Percentiles rank a stretch among this genome's conserved stretches.
phyloP scores from a whole-genome alignment of 495 filamentous ascomycete genomes.

The Cairneyella variabilis region DNA sequence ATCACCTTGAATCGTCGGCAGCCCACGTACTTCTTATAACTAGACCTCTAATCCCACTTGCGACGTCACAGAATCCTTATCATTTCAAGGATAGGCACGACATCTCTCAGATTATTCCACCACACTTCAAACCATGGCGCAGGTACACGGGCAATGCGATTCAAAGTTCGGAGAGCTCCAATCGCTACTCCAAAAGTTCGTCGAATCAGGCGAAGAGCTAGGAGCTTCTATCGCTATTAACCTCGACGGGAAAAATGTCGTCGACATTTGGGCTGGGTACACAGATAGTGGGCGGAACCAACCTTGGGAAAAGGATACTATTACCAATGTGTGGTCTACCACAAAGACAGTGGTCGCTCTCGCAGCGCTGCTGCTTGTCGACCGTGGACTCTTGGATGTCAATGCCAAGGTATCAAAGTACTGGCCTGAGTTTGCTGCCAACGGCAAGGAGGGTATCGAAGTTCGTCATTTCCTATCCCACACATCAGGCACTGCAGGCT shows the following conservation, averaged over 20 bases:
- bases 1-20: too few species aligned
- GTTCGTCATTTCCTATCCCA: constrained; percentile 42
- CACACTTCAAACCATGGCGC: constrained; percentile 31
- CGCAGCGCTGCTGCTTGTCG: constrained; percentile 34
- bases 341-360: constrained; percentile 38
- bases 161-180: constrained; percentile 33
- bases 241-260: constrained; percentile 37
- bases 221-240: constrained; percentile 41
- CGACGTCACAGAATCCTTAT: too few species aligned
- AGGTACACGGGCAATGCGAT: constrained; percentile 33
- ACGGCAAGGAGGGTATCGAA: constrained; percentile 37
- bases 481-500: constrained; percentile 30
- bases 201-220: constrained; percentile 33
- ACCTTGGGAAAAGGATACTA: constrained; percentile 39
- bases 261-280: constrained; percentile 46
- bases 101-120: too few species aligned
- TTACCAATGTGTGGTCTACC: constrained; percentile 38
- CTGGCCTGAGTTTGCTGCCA: constrained; percentile 43
- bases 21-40: too few species aligned
- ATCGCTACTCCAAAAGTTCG: constrained; percentile 27
- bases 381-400: constrained; percentile 36
- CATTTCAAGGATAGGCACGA: too few species aligned
- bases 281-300: constrained; percentile 24
- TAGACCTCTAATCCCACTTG: too few species aligned
- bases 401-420: constrained; percentile 37